Evolutionary conservation across 2,329 filamentous ascomycete species (phyloP), one percentile per base, ranked within the genome.

Genomic region (Phialemonium atrogriseum): DNA sequence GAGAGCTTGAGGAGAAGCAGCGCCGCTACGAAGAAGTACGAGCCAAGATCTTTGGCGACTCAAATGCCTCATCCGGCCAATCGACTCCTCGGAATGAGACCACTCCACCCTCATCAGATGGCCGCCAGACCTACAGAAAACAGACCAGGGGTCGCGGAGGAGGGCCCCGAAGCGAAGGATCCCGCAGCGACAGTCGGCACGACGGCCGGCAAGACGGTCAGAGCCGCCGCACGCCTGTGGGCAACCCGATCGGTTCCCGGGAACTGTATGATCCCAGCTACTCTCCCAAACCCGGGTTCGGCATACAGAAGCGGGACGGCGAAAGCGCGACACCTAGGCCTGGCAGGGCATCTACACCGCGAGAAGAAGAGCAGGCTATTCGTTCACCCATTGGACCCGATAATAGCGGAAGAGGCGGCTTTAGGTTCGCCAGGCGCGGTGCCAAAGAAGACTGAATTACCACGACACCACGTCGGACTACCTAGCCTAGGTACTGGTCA

Each of bases 1-100:
- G 73, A 29, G 85, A 94, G 46, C 73, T 78, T 8, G 87, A 93
- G 50, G 87, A 94, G 60, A 94, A 91, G 62, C 84, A 94, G 62
- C 78, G 78, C 35, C 82, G 83, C 38, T 95, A 95, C 53, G 84
- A 93, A 39, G 87, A 94, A 60, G 84, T 80, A 5, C 73, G 89
- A 18, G 85, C 89, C 46, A 82, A 87, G 52, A 80, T 95, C 34
- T 89, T 95, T 55, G 87, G 87, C 13, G 76, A 73, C 20, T 60
- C 63, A 8, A 62, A 56, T 20, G 56, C 63, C 8, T 64, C 63
- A 7, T 71, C 78, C 0, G 73, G 77, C 2, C 64, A 68, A 7
- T 78, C 77, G 4, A 76, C 76, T 4, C 75, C 78, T 0, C 74
- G 75, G 8, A 72, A 62, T 27, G 64, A 71, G 3, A 78, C 78